phyloP scores from a whole-genome alignment of 1,284 basidiomycete genomes.

The Peniophora sp. region DNA sequence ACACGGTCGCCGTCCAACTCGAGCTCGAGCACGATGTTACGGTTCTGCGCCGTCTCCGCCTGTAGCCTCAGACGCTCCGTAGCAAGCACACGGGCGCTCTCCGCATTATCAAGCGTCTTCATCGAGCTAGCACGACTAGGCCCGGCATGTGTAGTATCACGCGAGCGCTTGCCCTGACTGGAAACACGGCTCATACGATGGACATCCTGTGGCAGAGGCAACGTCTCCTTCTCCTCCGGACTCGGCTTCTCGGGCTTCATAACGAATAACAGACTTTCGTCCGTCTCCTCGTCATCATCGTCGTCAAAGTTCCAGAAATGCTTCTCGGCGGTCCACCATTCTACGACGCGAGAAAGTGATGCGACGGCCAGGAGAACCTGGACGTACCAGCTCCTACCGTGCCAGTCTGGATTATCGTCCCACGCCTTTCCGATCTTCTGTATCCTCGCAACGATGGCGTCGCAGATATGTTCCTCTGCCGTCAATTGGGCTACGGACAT shows the following conservation, averaged over 20 bases:
- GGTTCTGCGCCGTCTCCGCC: constrained; percentile 88
- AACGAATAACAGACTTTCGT: constrained; percentile 77
- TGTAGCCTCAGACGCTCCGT: constrained; percentile 80
- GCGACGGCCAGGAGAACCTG: constrained; percentile 96
- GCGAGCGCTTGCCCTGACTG: constrained; percentile 43
- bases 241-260: constrained; percentile 56
- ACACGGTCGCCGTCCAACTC: constrained; percentile 89
- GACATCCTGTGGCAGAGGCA: constrained; percentile 11
- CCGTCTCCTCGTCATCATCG: constrained; percentile 83
- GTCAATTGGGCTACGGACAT: constrained; percentile 85
- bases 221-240: constrained; percentile 44
- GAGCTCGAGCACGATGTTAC: constrained; percentile 94
- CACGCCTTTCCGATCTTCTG: constrained; percentile 90
- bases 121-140: constrained; percentile 19
- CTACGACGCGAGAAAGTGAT: constrained; percentile 90
- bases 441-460: constrained; percentile 81
- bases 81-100: constrained; percentile 71
- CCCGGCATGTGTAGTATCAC: constrained; percentile 25
- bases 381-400: constrained; percentile 97
- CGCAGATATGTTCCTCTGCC: constrained; percentile 77
- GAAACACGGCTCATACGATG: constrained; percentile 29
- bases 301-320: constrained; percentile 99
- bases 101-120: constrained; percentile 44
- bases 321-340: constrained; percentile 99
- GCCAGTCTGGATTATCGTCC: constrained; percentile 98